Base-by-base conservation (phyloP, 495 filamentous ascomycete species). In the Friedmanniomyces simplex region DNA sequence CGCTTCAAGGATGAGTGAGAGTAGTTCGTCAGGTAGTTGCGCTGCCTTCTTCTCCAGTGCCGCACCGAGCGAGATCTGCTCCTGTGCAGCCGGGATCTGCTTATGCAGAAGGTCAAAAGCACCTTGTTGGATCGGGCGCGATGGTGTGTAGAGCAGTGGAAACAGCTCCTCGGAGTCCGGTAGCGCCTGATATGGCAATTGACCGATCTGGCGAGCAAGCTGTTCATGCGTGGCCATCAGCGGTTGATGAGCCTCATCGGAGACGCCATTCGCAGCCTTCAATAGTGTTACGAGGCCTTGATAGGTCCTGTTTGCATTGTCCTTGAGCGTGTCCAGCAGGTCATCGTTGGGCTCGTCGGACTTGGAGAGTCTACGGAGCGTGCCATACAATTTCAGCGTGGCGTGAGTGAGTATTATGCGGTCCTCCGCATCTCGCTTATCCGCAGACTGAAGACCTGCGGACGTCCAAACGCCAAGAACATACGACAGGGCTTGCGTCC, bases 31-130 rank as follows among this genome's bases (percentile, higher is more conserved):
- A 4, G 77, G 74, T 24, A 79, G 66, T 26, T 65, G 66, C 2
- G 81, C 85, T 60, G 69, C 72, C 50, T 77, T 80, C 65, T 91
- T 89, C 11, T 89, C 86, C 25, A 95, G 63, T 1, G 88, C 80
- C 18, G 84, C 80, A 45, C 96, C 86, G 48, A 98, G 74, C 2
- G 90, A 94, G 0, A 93, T 73, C 59, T 95, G 78, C 66, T 93
- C 87, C 70, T 97, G 93, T 3, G 72, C 70, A 0, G 75, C 77
- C 1, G 89, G 88, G 26, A 99, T 81, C 45, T 83, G 79, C 43
- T 76, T 77, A 58, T 95, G 87, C 8, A 99, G 79, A 30, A 96
- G 71, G 43, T 82, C 78, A 64, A 91, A 97, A 1, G 89, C 89
- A 12, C 86, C 80, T 25, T 81, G 81, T 63, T 96, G 91, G 1